phyloP scores from a whole-genome alignment of 495 filamentous ascomycete species.

The Neurospora terricola region DNA sequence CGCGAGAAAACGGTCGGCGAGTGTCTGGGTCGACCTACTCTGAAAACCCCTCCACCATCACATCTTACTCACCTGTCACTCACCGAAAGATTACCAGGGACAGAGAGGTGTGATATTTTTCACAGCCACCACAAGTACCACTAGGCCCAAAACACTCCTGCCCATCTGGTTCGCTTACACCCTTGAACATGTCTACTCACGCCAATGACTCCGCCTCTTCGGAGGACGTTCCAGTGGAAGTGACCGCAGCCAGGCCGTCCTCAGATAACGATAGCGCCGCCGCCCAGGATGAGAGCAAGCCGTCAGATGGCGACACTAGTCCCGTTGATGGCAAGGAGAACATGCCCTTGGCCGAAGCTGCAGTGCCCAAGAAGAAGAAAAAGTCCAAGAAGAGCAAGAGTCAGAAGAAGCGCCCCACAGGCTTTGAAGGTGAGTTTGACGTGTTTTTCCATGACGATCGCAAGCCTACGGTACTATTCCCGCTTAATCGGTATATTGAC shows the following conservation, averaged over 20 bases:
- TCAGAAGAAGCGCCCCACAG: constrained; percentile 25
- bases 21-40: neutral
- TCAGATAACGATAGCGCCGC: neutral
- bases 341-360: neutral
- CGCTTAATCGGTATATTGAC: neutral
- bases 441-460: neutral
- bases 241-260: neutral
- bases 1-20: neutral
- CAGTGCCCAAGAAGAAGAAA: constrained; percentile 18
- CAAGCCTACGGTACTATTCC: neutral
- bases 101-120: neutral
- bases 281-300: neutral
- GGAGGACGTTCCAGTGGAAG: neutral
- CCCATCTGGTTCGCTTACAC: neutral
- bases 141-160: neutral
- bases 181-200: constrained; percentile 3
- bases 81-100: neutral
- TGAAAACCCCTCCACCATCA: neutral
- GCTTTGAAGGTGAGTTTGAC: constrained; percentile 32
- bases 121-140: constrained; percentile 5
- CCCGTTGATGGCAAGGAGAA: neutral
- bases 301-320: neutral
- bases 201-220: neutral
- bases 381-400: constrained; percentile 18
- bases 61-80: neutral